These are phyloP conservation scores for Bacterosira constricta DNA, from an alignment of 108 stramenopile genomes.

Conservation along the genomic window DNA sequence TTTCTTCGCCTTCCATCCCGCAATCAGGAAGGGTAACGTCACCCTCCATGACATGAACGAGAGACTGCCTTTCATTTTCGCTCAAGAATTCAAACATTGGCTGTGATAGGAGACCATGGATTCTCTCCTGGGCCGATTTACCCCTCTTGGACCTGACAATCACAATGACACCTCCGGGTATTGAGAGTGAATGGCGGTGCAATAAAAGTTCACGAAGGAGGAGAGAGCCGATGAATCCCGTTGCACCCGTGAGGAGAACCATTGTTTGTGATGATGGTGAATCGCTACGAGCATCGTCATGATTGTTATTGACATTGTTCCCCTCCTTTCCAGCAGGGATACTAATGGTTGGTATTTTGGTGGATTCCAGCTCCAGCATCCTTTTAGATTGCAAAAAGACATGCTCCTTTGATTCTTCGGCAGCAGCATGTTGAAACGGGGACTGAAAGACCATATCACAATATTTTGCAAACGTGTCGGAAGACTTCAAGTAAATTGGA, in stretches of 20 bases:
- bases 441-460: slow-evolving; percentile 47
- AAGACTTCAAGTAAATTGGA: slow-evolving; percentile 51
- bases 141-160: slow-evolving; percentile 67
- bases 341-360: slow-evolving; percentile 17
- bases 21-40: slow-evolving; percentile 66
- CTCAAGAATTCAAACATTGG: slow-evolving; percentile 71
- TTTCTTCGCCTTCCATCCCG: slow-evolving; percentile 53
- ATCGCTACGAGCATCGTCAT: slow-evolving; percentile 9
- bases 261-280: slow-evolving; percentile 2
- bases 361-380: slow-evolving; percentile 28
- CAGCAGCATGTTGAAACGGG: slow-evolving; percentile 20
- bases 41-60: slow-evolving; percentile 71
- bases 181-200: slow-evolving; percentile 50
- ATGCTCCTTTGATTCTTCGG: background rate
- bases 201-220: slow-evolving; percentile 74
- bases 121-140: slow-evolving; percentile 54
- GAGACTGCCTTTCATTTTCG: slow-evolving; percentile 49
- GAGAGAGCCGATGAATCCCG: slow-evolving; percentile 85
- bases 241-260: slow-evolving; percentile 83
- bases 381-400: slow-evolving; percentile 18
- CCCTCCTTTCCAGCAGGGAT: background rate
- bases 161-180: slow-evolving; percentile 53
- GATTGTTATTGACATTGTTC: background rate
- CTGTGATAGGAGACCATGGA: slow-evolving; percentile 49
- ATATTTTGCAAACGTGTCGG: slow-evolving; percentile 59